A percentile compares a stretch with the other conserved stretches of the same genome.
phyloP scores from a whole-genome alignment of 345 rosid species.

The Draba incana region DNA sequence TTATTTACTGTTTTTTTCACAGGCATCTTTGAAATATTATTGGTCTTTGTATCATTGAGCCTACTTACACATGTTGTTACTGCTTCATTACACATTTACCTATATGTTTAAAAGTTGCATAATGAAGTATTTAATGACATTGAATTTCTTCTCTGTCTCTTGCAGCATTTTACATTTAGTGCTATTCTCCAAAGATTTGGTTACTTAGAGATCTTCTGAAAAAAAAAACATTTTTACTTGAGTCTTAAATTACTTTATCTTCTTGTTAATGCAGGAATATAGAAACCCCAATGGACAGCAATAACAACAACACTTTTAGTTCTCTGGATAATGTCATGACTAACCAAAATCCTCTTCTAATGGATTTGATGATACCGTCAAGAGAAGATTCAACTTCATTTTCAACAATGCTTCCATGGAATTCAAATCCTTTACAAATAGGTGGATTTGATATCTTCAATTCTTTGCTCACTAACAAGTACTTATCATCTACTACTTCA shows the following conservation, averaged over 20 bases:
- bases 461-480: conserved; percentile 28
- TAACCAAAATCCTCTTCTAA: conserved; percentile 46
- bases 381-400: conserved; percentile 38
- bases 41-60: conserved; percentile 39
- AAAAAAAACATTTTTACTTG: conserved; percentile 1
- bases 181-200: conserved; percentile 32
- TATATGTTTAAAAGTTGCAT: conserved; percentile 5
- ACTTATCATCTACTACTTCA: conserved; percentile 39
- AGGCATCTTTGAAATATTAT: conserved; percentile 20
- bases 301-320: conserved; percentile 56
- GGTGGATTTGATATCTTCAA: conserved; percentile 43
- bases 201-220: conserved; percentile 33
- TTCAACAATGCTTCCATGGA: conserved; percentile 42
- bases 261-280: conserved; percentile 35
- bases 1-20: conserved; percentile 26
- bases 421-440: conserved; percentile 39
- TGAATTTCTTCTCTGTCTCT: conserved; percentile 30
- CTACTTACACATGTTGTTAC: conserved; percentile 13
- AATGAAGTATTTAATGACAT: conserved; percentile 19
- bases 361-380: conserved; percentile 39
- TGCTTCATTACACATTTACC: conserved; percentile 33
- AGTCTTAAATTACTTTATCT: conserved; percentile 14
- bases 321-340: conserved; percentile 44
- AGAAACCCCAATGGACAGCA: conserved; percentile 46
- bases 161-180: conserved; percentile 31